These are phyloP conservation scores for Penicillium janthinellum DNA, from an alignment of 2,329 filamentous ascomycete species.

Conservation along the genomic window DNA sequence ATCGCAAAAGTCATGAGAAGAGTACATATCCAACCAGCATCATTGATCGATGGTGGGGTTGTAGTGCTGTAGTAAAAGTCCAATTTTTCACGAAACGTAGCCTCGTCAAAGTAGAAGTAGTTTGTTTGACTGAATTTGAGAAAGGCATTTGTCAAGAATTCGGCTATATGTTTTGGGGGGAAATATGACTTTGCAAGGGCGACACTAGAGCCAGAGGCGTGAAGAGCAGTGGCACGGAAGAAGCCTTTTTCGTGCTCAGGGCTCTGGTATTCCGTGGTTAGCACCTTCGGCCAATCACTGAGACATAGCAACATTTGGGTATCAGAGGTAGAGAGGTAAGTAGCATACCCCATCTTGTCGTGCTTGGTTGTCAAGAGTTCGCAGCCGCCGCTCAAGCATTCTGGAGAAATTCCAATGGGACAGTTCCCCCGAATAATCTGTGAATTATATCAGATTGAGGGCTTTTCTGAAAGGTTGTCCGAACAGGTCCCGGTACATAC, in stretches of 20 bases:
- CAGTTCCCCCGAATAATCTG: neutral
- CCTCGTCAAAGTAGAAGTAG: neutral
- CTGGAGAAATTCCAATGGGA: neutral
- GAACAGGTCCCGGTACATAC: neutral
- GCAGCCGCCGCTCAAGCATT: neutral
- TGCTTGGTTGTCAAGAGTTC: neutral
- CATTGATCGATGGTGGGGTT: slow-evolving; percentile 21
- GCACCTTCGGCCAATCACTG: too few species aligned
- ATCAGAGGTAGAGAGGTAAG: neutral
- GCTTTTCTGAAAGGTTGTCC: too few species aligned
- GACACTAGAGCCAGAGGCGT: neutral
- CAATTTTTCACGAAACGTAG: neutral
- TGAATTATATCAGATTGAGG: too few species aligned
- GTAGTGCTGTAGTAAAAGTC: neutral
- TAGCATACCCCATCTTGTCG: neutral
- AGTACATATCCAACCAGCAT: slow-evolving; percentile 34
- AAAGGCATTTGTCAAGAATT: neutral
- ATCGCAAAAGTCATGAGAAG: slow-evolving; percentile 40
- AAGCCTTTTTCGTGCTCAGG: neutral
- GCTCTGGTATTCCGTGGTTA: neutral
- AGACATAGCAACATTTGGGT: too few species aligned
- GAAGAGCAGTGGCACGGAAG: neutral
- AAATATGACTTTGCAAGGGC: neutral
- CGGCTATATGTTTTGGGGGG: neutral
- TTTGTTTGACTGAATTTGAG: neutral